A percentile compares a stretch with the other conserved stretches of the same genome.
Conservation (phyloP, 768 basidiomycete species). For the Lepiota venenata region DNA sequence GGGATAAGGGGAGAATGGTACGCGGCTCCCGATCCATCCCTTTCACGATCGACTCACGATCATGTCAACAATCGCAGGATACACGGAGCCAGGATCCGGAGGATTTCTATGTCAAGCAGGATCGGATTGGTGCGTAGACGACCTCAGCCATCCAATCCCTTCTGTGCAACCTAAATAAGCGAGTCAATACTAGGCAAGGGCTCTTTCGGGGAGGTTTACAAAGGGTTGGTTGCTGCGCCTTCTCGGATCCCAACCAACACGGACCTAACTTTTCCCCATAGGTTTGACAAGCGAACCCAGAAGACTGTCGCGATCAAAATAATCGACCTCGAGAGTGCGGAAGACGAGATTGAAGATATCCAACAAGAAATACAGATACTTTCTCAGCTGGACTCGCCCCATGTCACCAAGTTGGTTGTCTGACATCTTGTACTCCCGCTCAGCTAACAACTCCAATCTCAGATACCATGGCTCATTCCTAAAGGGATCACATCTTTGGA, state of each 20-base stretch:
- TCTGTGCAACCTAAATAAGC: slow-evolving; percentile 9
- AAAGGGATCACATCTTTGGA: slow-evolving; percentile 97
- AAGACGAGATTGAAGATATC: slow-evolving; percentile 99
- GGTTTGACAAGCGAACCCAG: slow-evolving; percentile 93
- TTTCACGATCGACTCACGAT: slow-evolving; percentile 22
- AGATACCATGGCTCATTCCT: slow-evolving; percentile 96
- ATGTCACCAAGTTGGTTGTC: slow-evolving; percentile 85
- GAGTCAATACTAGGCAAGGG: slow-evolving; percentile 74
- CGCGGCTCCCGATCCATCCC: neutral
- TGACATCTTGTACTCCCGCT: slow-evolving; percentile 1
- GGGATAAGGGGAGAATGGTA: slow-evolving; percentile 23
- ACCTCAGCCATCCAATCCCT: slow-evolving; percentile 4
- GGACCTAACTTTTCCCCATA: slow-evolving; percentile 28
- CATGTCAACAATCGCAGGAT: slow-evolving; percentile 41
- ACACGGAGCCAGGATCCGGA: slow-evolving; percentile 84
- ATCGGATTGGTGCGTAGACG: slow-evolving; percentile 76
- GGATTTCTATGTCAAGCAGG: slow-evolving; percentile 95
- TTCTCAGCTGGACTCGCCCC: slow-evolving; percentile 91
- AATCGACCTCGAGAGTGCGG: slow-evolving; percentile 97
- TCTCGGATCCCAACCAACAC: slow-evolving; percentile 11
- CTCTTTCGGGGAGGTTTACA: slow-evolving; percentile 99
- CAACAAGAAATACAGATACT: slow-evolving; percentile 99
- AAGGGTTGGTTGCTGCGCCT: slow-evolving; percentile 59
- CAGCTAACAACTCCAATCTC: slow-evolving; percentile 13
- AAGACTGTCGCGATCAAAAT: slow-evolving; percentile 99